Evolutionary conservation across 495 filamentous ascomycete species (phyloP), one percentile per base, ranked within the genome.

Genomic region (Podospora pseudocomata): DNA sequence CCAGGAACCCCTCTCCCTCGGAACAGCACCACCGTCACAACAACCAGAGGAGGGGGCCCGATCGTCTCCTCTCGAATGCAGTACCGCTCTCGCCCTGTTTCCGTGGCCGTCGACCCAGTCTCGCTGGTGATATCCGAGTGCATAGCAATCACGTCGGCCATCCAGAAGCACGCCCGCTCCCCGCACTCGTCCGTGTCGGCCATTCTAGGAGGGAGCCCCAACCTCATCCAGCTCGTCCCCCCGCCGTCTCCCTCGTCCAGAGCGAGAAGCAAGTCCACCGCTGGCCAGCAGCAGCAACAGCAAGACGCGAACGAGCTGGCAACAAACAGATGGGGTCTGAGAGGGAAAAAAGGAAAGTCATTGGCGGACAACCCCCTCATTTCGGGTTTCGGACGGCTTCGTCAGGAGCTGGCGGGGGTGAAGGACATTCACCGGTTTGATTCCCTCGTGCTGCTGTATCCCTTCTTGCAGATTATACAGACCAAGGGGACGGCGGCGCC

Each of bases 321-420:
- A 15, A 74, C 81, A 6, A 87, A 86, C 60, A 79, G 87, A 77
- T 99, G 95, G 95, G 95, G 95, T 2, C 78, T 97, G 67, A 84
- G 96, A 72, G 95, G 95, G 63, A 97, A 97, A 88, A 97, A 93
- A 78, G 96, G 95, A 44, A 96, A 93, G 85, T 97, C 93, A 81
- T 91, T 97, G 86, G 92, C 97, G 83, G 95, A 99, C 80, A 97
- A 98, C 75, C 96, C 95, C 49, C 85, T 99, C 70, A 97, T 99
- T 83, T 89, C 92, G 64, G 94, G 93, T 11, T 99, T 99, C 79
- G 92, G 94, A 65, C 89, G 91, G 66, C 80, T 99, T 65, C 86
- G 96, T 67, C 90, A 87, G 71, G 96, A 97, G 80, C 85, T 99
- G 73, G 91, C 92, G 70, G 89, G 87, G n/a, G 96, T 93, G 74